Conservation (phyloP, 2,329 filamentous ascomycete genomes). For the Ceratocystis smalleyi region DNA sequence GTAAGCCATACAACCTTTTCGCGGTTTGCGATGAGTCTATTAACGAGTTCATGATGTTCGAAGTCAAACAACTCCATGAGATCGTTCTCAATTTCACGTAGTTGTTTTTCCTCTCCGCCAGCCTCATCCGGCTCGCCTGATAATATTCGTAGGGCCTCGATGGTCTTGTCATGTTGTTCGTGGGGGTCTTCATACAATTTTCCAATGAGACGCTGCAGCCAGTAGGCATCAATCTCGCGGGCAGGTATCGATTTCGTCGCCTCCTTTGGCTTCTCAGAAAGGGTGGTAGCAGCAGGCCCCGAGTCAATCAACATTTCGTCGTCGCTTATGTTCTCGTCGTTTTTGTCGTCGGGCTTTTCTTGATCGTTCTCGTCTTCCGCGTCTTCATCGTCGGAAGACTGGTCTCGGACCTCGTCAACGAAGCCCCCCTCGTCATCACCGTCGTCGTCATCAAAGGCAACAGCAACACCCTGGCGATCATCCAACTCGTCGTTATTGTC, state of each 20-base stretch:
- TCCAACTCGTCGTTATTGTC: conserved; percentile 70
- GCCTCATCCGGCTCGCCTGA: conserved; percentile 54
- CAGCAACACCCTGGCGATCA: conserved; percentile 88
- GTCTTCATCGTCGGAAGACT: conserved; percentile 68
- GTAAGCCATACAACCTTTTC: conserved; percentile 96
- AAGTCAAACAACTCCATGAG: conserved; percentile 98
- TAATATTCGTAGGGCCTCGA: conserved; percentile 66
- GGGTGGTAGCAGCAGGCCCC: conserved; percentile 29
- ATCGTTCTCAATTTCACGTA: conserved; percentile 94
- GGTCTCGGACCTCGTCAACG: conserved; percentile 75
- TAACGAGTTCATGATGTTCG: conserved; percentile 83
- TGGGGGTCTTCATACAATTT: conserved; percentile 80
- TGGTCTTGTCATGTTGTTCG: conserved; percentile 82
- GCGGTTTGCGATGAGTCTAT: conserved; percentile 77
- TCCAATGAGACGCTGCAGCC: conserved; percentile 87
- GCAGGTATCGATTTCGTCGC: conserved; percentile 55
- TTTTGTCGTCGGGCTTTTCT: conserved; percentile 34
- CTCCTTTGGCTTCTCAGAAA: conserved; percentile 29
- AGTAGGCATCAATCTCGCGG: conserved; percentile 91
- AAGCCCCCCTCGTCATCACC: conserved; percentile 69
- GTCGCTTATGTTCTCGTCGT: conserved; percentile 29
- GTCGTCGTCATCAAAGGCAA: conserved; percentile 85
- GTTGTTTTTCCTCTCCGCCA: conserved; percentile 65
- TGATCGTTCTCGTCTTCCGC: conserved; percentile 41
- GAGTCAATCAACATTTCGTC: conserved; percentile 79